Evolutionary conservation across 192 early-diverging fungal species (phyloP), one percentile per base, ranked within the genome.

Genomic region (Martensiomyces pterosporus): DNA sequence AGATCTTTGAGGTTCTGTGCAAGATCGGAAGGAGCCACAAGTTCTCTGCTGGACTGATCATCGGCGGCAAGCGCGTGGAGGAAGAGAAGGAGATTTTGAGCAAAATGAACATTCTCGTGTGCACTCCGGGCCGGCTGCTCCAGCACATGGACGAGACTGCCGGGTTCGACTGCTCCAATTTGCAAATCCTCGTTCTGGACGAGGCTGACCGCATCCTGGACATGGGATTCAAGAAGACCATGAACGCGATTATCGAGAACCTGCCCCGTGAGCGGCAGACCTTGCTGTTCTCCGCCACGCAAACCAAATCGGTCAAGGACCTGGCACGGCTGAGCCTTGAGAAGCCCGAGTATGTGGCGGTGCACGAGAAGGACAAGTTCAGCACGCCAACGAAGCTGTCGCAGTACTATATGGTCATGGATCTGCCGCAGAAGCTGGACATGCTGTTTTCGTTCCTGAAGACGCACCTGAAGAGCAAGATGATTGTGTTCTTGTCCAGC

Each of bases 281-380:
- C 2, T 76, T 97, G 52, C 66, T 99, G 38, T 99, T 99, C 48
- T 96, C 93, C 29, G 96, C 96, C 4, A 99, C 96, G 9, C 94
- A 97, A 78, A 97, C 96, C 12, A 93, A 93, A 40, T 89, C 88
- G 22, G 91, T 99, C 24, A 88, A 85, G 59, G 96, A 99, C 67
- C 59, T 99, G 45, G 94, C 93, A 5, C 70, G 96, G 13, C 77
- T 99, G 18, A 90, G 87, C 59, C 65, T 98, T 34, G 80, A 80
- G 67, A 79, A 91, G 41, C 92, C 96, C 18, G 93, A 97, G 61
- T 96, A 95, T 60, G 90, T 99, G 16, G 83, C 91, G 13, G 93
- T 99, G 14, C 91, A 97, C 47, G 91, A 96, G 67, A 68, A 79
- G 51, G 79, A 88, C 17, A 81, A 85, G 36, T 60, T 69, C 49